phyloP scores from a whole-genome alignment of 352 stramenopile genomes.

The Elongisporangium prolatum region DNA sequence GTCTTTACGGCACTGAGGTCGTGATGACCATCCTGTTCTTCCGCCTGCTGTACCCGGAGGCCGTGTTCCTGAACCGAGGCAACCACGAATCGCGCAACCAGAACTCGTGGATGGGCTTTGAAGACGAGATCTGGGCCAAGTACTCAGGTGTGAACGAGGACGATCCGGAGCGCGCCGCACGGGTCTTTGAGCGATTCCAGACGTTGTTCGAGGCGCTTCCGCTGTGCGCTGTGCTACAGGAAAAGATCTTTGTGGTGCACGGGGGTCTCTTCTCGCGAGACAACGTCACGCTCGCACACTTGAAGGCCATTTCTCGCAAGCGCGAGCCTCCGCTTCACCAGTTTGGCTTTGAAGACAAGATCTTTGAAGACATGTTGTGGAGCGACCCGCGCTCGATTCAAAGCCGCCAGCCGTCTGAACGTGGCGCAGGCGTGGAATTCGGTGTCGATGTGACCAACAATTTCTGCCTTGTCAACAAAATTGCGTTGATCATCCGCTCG shows the following conservation, averaged over 20 bases:
- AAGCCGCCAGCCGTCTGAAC: constrained; percentile 71
- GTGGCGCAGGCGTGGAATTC: constrained; percentile 91
- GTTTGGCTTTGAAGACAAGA: constrained; percentile 87
- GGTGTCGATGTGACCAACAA: constrained; percentile 92
- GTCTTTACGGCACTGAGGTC: constrained; percentile 85
- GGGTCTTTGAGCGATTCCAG: constrained; percentile 70
- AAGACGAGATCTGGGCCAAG: constrained; percentile 85
- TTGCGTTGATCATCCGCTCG: constrained; percentile 90
- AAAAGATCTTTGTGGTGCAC: constrained; percentile 94
- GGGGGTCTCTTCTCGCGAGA: constrained; percentile 91
- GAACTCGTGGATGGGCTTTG: constrained; percentile 93
- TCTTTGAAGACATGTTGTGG: constrained; percentile 94
- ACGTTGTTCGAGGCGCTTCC: constrained; percentile 85
- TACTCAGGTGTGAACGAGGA: constrained; percentile 65
- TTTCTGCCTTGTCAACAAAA: constrained; percentile 91
- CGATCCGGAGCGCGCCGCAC: constrained; percentile 41
- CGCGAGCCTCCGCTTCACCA: constrained; percentile 88
- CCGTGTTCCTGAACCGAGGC: constrained; percentile 90
- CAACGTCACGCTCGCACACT: constrained; percentile 88
- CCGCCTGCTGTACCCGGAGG: constrained; percentile 76
- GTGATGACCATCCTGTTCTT: constrained; percentile 76
- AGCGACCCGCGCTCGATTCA: constrained; percentile 85
- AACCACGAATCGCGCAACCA: constrained; percentile 96
- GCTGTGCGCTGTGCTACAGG: constrained; percentile 87
- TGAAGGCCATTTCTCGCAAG: constrained; percentile 89